phyloP scores from a whole-genome alignment of 371 early-diverging fungal genomes.

The Syncephalastrum sp. region DNA sequence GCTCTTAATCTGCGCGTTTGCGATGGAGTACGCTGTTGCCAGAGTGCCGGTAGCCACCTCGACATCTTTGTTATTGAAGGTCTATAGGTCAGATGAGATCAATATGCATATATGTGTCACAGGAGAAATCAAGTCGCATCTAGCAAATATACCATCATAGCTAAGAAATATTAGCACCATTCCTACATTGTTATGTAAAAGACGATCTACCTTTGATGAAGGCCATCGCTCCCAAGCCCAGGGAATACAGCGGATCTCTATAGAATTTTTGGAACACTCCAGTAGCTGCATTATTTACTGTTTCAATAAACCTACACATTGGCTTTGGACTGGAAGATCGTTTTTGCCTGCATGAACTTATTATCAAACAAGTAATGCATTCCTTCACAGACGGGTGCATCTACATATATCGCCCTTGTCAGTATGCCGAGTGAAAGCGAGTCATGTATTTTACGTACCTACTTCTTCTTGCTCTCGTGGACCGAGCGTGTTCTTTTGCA shows the following conservation, averaged over 20 bases:
- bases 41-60: constrained; percentile 37
- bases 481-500: constrained; percentile 40
- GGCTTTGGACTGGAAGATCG: constrained; percentile 39
- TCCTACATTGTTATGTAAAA: background rate
- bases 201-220: constrained; percentile 38
- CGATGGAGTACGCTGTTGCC: constrained; percentile 38
- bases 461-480: constrained; percentile 56
- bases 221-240: constrained; percentile 50
- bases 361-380: constrained; percentile 47
- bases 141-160: constrained; percentile 16
- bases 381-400: constrained; percentile 42
- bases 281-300: background rate
- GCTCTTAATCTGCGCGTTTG: constrained; percentile 42
- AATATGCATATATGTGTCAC: background rate
- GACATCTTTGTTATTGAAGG: constrained; percentile 33
- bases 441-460: constrained; percentile 24
- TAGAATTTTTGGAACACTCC: background rate
- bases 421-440: too few species aligned
- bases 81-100: constrained; percentile 16
- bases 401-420: constrained; percentile 12
- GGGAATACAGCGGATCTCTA: constrained; percentile 47
- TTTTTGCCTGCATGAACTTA: constrained; percentile 51
- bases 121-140: background rate
- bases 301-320: constrained; percentile 23
- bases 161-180: background rate